phyloP scores from a whole-genome alignment of 768 basidiomycete genomes.

The Termitomyces sp. region DNA sequence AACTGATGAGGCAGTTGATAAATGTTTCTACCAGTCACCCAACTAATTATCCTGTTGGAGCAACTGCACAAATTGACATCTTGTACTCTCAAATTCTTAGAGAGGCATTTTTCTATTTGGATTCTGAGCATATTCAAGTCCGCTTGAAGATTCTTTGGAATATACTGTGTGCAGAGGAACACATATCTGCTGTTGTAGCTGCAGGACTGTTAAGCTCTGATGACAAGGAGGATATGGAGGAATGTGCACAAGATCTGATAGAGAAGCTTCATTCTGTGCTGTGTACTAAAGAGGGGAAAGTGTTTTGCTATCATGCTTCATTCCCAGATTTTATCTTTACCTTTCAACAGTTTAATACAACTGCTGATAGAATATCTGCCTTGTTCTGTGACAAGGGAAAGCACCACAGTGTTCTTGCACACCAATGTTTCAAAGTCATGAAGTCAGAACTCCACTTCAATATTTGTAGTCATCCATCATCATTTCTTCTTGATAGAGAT shows the following conservation, averaged over 20 bases:
- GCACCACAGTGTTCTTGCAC: neutral
- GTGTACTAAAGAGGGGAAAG: neutral
- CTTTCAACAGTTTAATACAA: neutral
- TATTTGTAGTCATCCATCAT: too few relatives aligned
- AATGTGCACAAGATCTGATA: neutral
- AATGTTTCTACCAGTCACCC: neutral
- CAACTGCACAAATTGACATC: neutral
- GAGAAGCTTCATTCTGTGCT: neutral
- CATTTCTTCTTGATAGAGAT: too few relatives aligned
- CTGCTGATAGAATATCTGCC: neutral
- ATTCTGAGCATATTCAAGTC: neutral
- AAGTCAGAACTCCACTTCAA: too few relatives aligned
- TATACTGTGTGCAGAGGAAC: too few relatives aligned
- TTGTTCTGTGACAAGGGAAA: neutral
- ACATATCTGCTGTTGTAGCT: neutral
- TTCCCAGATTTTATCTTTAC: too few relatives aligned
- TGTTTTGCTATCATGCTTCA: neutral
- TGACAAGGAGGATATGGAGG: neutral
- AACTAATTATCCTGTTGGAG: neutral
- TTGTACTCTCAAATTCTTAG: neutral
- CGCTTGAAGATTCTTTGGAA: neutral
- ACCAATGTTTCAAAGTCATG: too few relatives aligned
- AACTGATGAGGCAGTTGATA: neutral
- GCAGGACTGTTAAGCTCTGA: neutral
- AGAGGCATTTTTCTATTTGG: neutral